Evolutionary conservation across 2,329 filamentous ascomycete species (phyloP), one percentile per base, ranked within the genome.

Genomic region (Lasiodiplodia theobromae): DNA sequence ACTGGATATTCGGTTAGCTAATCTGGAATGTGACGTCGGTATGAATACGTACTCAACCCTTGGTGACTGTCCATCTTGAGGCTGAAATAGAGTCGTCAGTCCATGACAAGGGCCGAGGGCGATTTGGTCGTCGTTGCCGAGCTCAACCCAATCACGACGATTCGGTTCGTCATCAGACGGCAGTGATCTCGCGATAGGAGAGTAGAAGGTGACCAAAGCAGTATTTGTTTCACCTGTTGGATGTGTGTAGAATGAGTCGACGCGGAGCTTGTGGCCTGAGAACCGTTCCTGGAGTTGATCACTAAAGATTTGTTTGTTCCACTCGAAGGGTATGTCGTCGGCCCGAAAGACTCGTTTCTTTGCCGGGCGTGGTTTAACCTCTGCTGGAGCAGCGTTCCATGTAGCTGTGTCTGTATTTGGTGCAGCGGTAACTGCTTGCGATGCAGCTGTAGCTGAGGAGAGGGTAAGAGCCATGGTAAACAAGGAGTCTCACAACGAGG

Each of bases 321-420:
- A 58, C 10, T 25, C 56, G 18, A 58, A 21, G 2, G 56, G 56
- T 44, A 58, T 25, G 2, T 40, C 34, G n/a, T 40, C 18, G 16
- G 56, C 56, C 16, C 56, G 56, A 44, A 58, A 58, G 56, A 58
- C 56, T 44, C 53, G 53, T 18, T 11, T 28, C 52, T 18, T 28
- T 28, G 3, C 16, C 25, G 11, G 12, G 47, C 3, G 18, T 8
- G 7, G 18, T n/a, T 51, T 18, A 6, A 3, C 3, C 23, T 10
- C 11, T 7, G 47, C 47, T 51, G 18, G n/a, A 2, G 1, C 28
- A 16, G 6, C 6, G 2, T 10, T 31, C 12, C n/a, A 14, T 21
- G 54, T 18, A 40, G n/a, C 54, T 58, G 31, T 28, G 4, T 2
- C 25, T 25, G 3, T 4, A 4, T 3, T 25, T 4, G 25, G 2